Base-by-base conservation (phyloP, 1,139 yeast species). In the Candida frijolesensis region DNA sequence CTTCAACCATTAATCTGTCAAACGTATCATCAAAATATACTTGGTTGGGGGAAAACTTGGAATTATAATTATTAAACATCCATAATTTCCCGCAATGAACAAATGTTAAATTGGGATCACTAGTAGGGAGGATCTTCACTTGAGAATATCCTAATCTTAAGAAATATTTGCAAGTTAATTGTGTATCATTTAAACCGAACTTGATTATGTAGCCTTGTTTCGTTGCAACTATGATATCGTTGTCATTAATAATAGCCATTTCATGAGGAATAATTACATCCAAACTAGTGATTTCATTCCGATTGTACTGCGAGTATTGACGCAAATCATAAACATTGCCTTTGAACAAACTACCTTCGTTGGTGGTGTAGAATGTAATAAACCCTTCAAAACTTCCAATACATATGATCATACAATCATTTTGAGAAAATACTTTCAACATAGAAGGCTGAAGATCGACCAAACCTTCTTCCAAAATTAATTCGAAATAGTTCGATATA, bases 21-120 rank as follows among this genome's bases (percentile, higher is more conserved):
- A 59, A 53, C 50, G 64, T 60, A 55, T 71, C 74, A 29, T 77
- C 76, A 44, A 80, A 73, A 32, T 72, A 61, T 2, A 83, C 76
- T 10, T 70, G 67, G 2, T 57, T 58, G 0, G 87, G 85, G 45
- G 56, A 70, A 10, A 37, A 19, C 1, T 48, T 51, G 0, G 73
- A 67, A 1, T 59, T 63, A 11, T 62, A 60, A 6, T 67, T 51
- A 50, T 78, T 71, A 4, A 81, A 52, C 27, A 72, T 63, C 84
- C 85, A 83, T 3, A 74, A 46, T 14, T 65, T 61, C 44, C 73
- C 72, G 15, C 79, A 68, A 8, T 63, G 53, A 1, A 78, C 61
- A 22, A 68, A 60, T 1, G 72, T 48, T 15, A 63, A 54, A 11
- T 61, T 57, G 0, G 50, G 45, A 44, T 66, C 66, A 2, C 43